phyloP scores from a whole-genome alignment of 2,329 filamentous ascomycete species.

The Acarospora socialis region DNA sequence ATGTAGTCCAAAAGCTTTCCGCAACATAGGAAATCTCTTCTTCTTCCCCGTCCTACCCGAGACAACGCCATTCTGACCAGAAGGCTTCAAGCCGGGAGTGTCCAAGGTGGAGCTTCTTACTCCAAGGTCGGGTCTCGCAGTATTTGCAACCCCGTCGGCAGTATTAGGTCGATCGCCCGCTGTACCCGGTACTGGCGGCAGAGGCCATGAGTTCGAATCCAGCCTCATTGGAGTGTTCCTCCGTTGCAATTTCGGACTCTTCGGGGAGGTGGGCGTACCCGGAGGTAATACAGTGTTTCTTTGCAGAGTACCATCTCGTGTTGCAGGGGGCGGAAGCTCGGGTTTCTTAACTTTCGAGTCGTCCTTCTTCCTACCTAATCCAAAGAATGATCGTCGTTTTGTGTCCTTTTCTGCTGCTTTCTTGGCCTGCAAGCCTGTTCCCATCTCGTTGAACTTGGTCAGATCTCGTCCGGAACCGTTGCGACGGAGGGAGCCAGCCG shows the following conservation, averaged over 20 bases:
- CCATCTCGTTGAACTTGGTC: constrained; percentile 10
- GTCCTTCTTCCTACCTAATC: constrained; percentile 49
- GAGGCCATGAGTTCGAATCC: constrained; percentile 35
- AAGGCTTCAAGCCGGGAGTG: too few species aligned
- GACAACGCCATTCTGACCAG: too few species aligned
- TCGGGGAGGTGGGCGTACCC: constrained; percentile 8
- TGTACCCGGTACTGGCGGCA: constrained; percentile 19
- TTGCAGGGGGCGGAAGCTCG: not conserved
- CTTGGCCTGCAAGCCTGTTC: constrained; percentile 12
- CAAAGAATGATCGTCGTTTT: constrained; percentile 28
- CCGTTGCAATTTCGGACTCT: constrained; percentile 32
- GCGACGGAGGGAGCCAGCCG: constrained; percentile 18
- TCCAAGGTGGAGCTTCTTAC: constrained; percentile 8
- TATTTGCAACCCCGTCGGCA: constrained; percentile 14
- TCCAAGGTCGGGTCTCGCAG: constrained; percentile 14
- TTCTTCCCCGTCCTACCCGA: constrained; percentile 23
- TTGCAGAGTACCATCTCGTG: too few species aligned
- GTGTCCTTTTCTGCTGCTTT: constrained; percentile 22
- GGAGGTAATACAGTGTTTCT: too few species aligned
- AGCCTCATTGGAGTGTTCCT: constrained; percentile 25
- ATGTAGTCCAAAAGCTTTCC: constrained; percentile 30
- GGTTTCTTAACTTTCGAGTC: constrained; percentile 24
- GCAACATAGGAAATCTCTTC: constrained; percentile 30
- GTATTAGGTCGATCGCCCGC: constrained; percentile 15
- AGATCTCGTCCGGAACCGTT: constrained; percentile 23